Base-by-base conservation (phyloP, 768 basidiomycete species). In the Boletus patriciae region DNA sequence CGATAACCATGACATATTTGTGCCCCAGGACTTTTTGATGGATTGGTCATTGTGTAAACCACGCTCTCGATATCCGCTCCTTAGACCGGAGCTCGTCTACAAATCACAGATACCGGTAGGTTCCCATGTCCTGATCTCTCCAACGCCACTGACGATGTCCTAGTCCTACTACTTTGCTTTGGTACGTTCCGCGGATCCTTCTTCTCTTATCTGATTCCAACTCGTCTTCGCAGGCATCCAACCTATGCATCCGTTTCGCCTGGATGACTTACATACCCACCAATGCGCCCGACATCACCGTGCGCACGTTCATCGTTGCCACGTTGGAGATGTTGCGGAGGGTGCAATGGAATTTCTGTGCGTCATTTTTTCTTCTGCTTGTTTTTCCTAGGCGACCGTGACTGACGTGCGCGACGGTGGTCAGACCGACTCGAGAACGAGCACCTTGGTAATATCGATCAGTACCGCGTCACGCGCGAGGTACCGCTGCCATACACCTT, bases 361-460 rank as follows among this genome's bases (percentile, higher is more conserved):
- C 66, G 90, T 12, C 3, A 0, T 19, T 6, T 27, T 10, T 72
- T 29, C 40, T n/a, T 36, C 46, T 33, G 23, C 11, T 12, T 23
- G 19, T 36, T 18, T 33, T 38, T 11, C 34, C 18, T 27, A 27
- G 13, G 6, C 25, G 29, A 46, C 15, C 10, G 11, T 13, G 11
- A 38, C 18, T 56, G 29, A 27, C 18, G 2, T 18, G 6, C 19
- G 1, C 3, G 31, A 31, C 31, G 31, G 6, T 4, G 31, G 6
- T n/a, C 61, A 90, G 87, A 83, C 68, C 88, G 90, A 61, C 74
- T 92, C 42, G 90, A 94, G 70, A 94, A 91, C 73, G 94, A 96
- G 74, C 94, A 96, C 59, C 76, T 94, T n/a, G 92, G 93, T 78
- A 95, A 94, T 70, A 84, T 92, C 71, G 94, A 95, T 81, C 92